Evolutionary conservation across 192 early-diverging fungal species (phyloP), one percentile per base, ranked within the genome.

Genomic region (Mortierella alpina): DNA sequence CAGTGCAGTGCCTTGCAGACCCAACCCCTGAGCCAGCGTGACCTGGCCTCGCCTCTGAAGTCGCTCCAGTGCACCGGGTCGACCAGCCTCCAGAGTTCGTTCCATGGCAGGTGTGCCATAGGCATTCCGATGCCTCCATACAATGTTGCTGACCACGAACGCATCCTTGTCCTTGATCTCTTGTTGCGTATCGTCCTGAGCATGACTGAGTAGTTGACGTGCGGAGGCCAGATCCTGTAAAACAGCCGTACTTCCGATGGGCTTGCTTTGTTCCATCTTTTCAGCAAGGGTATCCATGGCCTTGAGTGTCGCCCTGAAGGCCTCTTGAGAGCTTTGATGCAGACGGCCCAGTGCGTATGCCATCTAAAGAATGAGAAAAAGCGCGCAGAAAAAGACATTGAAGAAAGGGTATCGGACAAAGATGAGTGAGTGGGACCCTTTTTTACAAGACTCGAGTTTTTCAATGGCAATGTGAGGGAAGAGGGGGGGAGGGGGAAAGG

Each of bases 321-420:
- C 65, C n/a, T 72, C 77, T 18, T 80, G 70, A 12, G 77, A 80
- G 23, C 57, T 80, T 18, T 80, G 77, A 15, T 80, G 77, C 39
- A 80, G 40, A 17, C 77, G 59, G 15, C 77, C 77, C 15, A 80
- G 55, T 2, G 70, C 66, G 58, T 80, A 80, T 39, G 77, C 77
- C 77, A 72, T 80, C 77, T 80, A 55, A 6, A 15, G 12, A 17
- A 39, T 4, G 0, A 41, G 47, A n/a, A 54, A 51, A 13, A 64
- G 39, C 18, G 51, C 18, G 13, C 11, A 71, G 22, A 47, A 57
- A 5, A 47, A 1, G 48, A 56, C 8, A 44, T 60, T 52, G 42
- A 10, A 62, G 47, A 51, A n/a, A 4, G 50, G 10, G 41, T 10
- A 11, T 10, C 1, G 41, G 59, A 8, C 13, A 61, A 39, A 7